These are phyloP conservation scores for Plantago major DNA, from an alignment of 257 asterid species.

Conservation along the genomic window DNA sequence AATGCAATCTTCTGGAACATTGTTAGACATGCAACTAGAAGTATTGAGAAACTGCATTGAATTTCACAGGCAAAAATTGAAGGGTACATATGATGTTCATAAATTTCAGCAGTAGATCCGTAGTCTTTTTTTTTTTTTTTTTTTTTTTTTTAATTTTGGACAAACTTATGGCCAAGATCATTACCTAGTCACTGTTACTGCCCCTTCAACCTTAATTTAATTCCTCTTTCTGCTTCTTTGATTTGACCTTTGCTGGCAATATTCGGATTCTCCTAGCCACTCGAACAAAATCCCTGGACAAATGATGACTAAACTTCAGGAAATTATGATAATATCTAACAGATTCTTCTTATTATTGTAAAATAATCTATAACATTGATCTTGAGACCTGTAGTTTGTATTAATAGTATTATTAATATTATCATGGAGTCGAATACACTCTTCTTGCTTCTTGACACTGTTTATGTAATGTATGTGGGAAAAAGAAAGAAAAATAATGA, in stretches of 20 bases:
- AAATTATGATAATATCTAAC: too few relatives aligned
- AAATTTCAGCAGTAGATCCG: neutral
- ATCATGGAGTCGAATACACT: too few relatives aligned
- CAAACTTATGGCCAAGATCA: neutral
- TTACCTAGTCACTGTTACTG: neutral
- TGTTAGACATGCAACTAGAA: too few relatives aligned
- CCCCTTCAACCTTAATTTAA: too few relatives aligned
- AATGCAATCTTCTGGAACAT: too few relatives aligned
- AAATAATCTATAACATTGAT: too few relatives aligned
- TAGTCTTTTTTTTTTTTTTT: neutral
- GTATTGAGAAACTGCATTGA: neutral
- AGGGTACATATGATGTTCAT: neutral
- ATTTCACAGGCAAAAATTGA: neutral
- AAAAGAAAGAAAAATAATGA: neutral
- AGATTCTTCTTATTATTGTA: too few relatives aligned
- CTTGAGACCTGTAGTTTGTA: too few relatives aligned
- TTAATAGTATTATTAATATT: too few relatives aligned
- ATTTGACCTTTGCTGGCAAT: slow-evolving; percentile 54
- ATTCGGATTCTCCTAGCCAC: slow-evolving; percentile 79
- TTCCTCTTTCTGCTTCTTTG: slow-evolving; percentile 33
- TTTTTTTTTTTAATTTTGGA: too few relatives aligned
- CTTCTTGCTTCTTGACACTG: too few relatives aligned
- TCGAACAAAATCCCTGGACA: slow-evolving; percentile 68
- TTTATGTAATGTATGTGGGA: neutral
- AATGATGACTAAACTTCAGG: too few relatives aligned